These are phyloP conservation scores for Parsonsia alboflavescens DNA, from an alignment of 257 asterid genomes.

Conservation along the genomic window DNA sequence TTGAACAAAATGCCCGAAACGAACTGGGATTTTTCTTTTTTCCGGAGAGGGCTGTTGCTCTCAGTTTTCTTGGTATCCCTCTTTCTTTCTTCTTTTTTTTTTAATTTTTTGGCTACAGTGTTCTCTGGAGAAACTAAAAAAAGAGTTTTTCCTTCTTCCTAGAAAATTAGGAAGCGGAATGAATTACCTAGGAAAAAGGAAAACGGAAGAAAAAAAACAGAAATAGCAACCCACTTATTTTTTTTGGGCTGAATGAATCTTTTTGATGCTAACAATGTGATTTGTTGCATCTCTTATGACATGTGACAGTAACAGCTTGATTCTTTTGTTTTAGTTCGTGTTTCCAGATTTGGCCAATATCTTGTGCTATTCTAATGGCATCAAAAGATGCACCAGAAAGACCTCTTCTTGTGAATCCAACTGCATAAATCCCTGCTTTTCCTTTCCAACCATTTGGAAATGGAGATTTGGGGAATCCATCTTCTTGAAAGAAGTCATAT, in stretches of 20 bases:
- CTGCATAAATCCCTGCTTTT: slow-evolving; percentile 71
- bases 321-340: slow-evolving; percentile 55
- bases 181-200: slow-evolving; percentile 3
- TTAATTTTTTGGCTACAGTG: no score
- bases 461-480: slow-evolving; percentile 68
- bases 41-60: slow-evolving; percentile 50
- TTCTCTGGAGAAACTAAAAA: slow-evolving; percentile 21
- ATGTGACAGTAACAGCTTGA: slow-evolving; percentile 41
- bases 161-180: slow-evolving; percentile 18
- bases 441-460: slow-evolving; percentile 97
- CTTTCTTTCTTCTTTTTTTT: slow-evolving; percentile 11
- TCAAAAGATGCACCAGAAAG: slow-evolving; percentile 77
- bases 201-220: not conserved
- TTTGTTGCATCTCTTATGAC: slow-evolving; percentile 49
- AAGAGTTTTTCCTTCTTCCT: not conserved
- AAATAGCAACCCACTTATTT: not conserved
- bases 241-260: no score
- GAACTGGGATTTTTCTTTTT: slow-evolving; percentile 34
- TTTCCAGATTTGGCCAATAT: slow-evolving; percentile 72
- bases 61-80: slow-evolving; percentile 12
- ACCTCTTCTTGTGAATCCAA: slow-evolving; percentile 86
- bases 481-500: slow-evolving; percentile 53
- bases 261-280: slow-evolving; percentile 19
- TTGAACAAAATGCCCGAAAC: slow-evolving; percentile 43
- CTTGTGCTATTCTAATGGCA: slow-evolving; percentile 69